A percentile compares a stretch with the other conserved stretches of the same genome.
These are phyloP conservation scores for Talaromyces sp. DNA, from an alignment of 2,329 filamentous ascomycete species.

Conservation along the genomic window DNA sequence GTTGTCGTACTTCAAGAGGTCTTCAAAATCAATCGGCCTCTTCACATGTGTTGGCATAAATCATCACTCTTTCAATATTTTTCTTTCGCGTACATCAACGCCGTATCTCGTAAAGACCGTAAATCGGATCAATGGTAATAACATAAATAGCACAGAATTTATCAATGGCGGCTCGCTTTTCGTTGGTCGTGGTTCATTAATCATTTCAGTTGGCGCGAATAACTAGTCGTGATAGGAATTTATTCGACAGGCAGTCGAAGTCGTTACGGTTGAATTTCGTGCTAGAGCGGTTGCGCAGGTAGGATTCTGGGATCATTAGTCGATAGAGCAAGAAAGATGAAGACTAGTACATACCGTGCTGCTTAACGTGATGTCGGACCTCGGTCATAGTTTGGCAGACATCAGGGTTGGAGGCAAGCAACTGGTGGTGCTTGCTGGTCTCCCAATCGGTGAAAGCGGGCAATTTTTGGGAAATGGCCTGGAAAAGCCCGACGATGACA, in stretches of 20 bases:
- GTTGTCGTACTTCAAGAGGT: conserved; percentile 5
- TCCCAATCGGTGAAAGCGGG: conserved; percentile 94
- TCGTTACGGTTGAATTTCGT: conserved; percentile 85
- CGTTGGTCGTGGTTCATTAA: conserved; percentile 16
- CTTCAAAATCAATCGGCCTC: not conserved
- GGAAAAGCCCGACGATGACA: conserved; percentile 94
- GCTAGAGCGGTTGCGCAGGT: conserved; percentile 74
- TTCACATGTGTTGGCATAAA: conserved; percentile 4
- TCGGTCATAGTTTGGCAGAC: conserved; percentile 97
- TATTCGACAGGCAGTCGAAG: conserved; percentile 94
- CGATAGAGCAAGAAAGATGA: not conserved
- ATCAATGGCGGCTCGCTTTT: conserved; percentile 16
- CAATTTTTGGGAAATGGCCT: conserved; percentile 95
- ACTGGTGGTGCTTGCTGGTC: conserved; percentile 81
- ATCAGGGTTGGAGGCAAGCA: conserved; percentile 84
- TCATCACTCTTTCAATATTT: conserved; percentile 13
- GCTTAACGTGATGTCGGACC: conserved; percentile 84
- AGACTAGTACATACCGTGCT: conserved; percentile 70
- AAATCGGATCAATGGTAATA: not conserved
- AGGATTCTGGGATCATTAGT: conserved; percentile 61
- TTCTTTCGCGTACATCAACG: conserved; percentile 15
- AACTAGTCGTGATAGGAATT: conserved; percentile 93
- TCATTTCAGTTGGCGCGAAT: conserved; percentile 75
- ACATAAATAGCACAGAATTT: conserved; percentile 16
- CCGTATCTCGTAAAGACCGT: conserved; percentile 15